Percentiles rank a stretch among this genome's conserved stretches.
These are phyloP conservation scores for Rhodotorula toruloides DNA, from an alignment of 768 basidiomycete species.

Conservation along the genomic window DNA sequence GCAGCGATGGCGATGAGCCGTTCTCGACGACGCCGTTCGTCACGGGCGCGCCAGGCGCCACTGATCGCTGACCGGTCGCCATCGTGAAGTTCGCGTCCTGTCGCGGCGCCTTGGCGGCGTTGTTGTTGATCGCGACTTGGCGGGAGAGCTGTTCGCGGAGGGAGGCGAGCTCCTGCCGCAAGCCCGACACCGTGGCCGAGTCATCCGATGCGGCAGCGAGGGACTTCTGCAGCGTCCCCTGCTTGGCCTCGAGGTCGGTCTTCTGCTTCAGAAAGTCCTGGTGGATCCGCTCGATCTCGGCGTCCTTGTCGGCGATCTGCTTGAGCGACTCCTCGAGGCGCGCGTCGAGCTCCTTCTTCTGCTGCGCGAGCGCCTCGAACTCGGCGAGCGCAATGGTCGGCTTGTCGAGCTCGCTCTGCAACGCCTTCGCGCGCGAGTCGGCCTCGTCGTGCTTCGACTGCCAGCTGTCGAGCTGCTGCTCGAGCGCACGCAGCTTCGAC, in stretches of 20 bases:
- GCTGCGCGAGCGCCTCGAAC: slow-evolving; percentile 65
- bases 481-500: slow-evolving; percentile 66
- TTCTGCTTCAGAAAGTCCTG: slow-evolving; percentile 70
- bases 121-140: slow-evolving; percentile 73
- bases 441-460: slow-evolving; percentile 80
- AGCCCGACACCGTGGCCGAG: slow-evolving; percentile 72
- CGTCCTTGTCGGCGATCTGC: slow-evolving; percentile 75
- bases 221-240: slow-evolving; percentile 55
- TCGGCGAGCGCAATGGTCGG: slow-evolving; percentile 66
- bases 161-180: slow-evolving; percentile 86
- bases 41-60: not conserved
- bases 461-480: slow-evolving; percentile 81
- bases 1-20: not conserved
- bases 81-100: slow-evolving; percentile 46
- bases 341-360: slow-evolving; percentile 74
- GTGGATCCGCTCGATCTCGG: slow-evolving; percentile 70
- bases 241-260: slow-evolving; percentile 67
- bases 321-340: slow-evolving; percentile 70
- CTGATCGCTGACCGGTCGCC: slow-evolving; percentile 43
- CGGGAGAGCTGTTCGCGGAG: slow-evolving; percentile 93
- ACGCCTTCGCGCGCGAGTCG: slow-evolving; percentile 65
- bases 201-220: slow-evolving; percentile 61
- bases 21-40: slow-evolving; percentile 5
- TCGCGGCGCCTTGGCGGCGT: slow-evolving; percentile 39
- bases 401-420: slow-evolving; percentile 63